phyloP scores from a whole-genome alignment of 169 alveolate species.

The Cryptosporidium canis region DNA sequence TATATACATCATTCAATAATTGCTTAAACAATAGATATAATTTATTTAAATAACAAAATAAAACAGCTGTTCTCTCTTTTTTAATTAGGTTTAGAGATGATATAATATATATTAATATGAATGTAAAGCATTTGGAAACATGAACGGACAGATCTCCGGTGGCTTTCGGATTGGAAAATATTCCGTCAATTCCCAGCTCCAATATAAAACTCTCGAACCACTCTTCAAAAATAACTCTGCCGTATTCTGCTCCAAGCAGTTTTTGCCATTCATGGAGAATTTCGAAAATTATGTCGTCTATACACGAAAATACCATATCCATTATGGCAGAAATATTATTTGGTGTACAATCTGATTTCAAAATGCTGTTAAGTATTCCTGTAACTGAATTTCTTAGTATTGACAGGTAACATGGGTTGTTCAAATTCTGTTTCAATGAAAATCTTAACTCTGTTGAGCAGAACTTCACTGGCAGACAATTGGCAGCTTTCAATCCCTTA shows the following conservation, averaged over 20 bases:
- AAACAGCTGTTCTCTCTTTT: background rate
- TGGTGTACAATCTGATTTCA: background rate
- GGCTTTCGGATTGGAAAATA: background rate
- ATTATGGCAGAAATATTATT: background rate
- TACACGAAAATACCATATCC: conserved; percentile 20
- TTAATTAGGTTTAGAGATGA: conserved; percentile 3
- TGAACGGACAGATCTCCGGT: background rate
- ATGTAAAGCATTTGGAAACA: conserved; percentile 1
- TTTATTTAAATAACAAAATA: background rate
- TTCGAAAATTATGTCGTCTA: conserved; percentile 48
- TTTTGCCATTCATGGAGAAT: conserved; percentile 37
- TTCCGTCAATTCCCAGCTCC: background rate
- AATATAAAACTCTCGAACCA: background rate
- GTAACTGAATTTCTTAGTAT: conserved; percentile 4
- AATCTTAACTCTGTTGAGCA: conserved; percentile 49
- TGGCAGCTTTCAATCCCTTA: background rate
- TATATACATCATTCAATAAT: background rate
- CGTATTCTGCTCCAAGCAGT: conserved; percentile 21
- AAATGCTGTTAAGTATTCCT: background rate
- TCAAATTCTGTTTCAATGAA: conserved; percentile 23
- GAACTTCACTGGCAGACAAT: background rate
- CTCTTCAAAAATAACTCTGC: conserved; percentile 11
- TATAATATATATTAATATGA: conserved; percentile 16
- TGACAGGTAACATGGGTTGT: background rate
- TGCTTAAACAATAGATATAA: background rate